Conservation (phyloP, 305 asterid genomes). For the Caryopteris hybrid region DNA sequence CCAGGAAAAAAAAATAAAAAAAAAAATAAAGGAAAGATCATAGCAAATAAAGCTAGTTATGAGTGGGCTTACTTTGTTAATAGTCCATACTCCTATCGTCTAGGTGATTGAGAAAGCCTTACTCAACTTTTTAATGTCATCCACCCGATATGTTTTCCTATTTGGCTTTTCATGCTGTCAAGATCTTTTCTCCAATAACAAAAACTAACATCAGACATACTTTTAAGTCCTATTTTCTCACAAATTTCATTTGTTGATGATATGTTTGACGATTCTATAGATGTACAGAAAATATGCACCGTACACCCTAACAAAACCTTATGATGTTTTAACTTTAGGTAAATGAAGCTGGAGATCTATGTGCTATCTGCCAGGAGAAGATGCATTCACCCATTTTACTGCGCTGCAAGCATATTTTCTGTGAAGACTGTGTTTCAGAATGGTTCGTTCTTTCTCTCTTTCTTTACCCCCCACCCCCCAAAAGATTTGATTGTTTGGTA, state of each 20-base stretch:
- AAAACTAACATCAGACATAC: not conserved
- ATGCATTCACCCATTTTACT: conserved; percentile 54
- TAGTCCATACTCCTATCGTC: not conserved
- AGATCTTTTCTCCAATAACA: not conserved
- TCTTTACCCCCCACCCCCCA: too few relatives aligned
- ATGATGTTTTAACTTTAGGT: conserved; percentile 31
- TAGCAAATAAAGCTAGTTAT: not conserved
- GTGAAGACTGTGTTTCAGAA: conserved; percentile 76
- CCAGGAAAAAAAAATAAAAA: too few relatives aligned
- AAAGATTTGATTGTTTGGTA: not conserved
- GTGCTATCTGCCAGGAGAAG: conserved; percentile 77
- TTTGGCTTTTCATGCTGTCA: not conserved
- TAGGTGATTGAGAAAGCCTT: not conserved
- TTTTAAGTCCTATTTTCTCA: not conserved
- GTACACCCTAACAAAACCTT: conserved; percentile 9
- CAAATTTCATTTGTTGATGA: not conserved
- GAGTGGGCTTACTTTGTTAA: not conserved
- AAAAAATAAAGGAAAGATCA: too few relatives aligned
- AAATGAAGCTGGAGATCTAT: conserved; percentile 57
- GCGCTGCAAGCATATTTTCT: conserved; percentile 67
- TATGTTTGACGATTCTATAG: not conserved
- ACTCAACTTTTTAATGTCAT: not conserved
- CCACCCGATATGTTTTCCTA: not conserved
- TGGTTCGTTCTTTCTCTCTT: conserved; percentile 36
- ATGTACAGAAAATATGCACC: not conserved